Conservation (phyloP, 805 yeast species). For the Candida anglica region DNA sequence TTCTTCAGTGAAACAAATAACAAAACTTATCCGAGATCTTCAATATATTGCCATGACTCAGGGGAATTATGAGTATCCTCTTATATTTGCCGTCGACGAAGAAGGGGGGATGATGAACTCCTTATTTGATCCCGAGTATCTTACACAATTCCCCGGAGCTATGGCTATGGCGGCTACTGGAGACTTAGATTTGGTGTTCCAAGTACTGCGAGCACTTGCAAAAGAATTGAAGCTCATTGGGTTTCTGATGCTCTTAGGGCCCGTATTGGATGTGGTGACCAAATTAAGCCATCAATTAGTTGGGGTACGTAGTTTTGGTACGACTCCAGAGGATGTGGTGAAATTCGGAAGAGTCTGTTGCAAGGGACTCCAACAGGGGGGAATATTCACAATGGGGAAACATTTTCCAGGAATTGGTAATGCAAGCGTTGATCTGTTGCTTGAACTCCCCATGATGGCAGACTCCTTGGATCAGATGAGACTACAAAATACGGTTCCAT, state of each 20-base stretch:
- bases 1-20: conserved; percentile 44
- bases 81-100: conserved; percentile 56
- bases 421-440: conserved; percentile 52
- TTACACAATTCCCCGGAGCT: conserved; percentile 61
- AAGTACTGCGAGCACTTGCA: conserved; percentile 53
- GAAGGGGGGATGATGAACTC: conserved; percentile 64
- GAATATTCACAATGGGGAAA: conserved; percentile 53
- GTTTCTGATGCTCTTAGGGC: conserved; percentile 53
- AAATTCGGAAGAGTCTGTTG: conserved; percentile 51
- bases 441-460: conserved; percentile 56
- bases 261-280: conserved; percentile 58
- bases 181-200: conserved; percentile 43
- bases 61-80: conserved; percentile 48
- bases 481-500: conserved; percentile 48
- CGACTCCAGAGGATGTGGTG: conserved; percentile 55
- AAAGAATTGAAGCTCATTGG: conserved; percentile 52
- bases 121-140: conserved; percentile 45
- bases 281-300: conserved; percentile 53
- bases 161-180: conserved; percentile 61
- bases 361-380: conserved; percentile 51
- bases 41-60: conserved; percentile 49
- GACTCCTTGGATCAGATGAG: conserved; percentile 52
- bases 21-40: conserved; percentile 46
- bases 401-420: conserved; percentile 68
- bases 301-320: conserved; percentile 60